Percentiles rank a stretch among this genome's conserved stretches.
Evolutionary conservation across 1,284 basidiomycete species (phyloP).

Genomic region (Leccinum solheimii): DNA sequence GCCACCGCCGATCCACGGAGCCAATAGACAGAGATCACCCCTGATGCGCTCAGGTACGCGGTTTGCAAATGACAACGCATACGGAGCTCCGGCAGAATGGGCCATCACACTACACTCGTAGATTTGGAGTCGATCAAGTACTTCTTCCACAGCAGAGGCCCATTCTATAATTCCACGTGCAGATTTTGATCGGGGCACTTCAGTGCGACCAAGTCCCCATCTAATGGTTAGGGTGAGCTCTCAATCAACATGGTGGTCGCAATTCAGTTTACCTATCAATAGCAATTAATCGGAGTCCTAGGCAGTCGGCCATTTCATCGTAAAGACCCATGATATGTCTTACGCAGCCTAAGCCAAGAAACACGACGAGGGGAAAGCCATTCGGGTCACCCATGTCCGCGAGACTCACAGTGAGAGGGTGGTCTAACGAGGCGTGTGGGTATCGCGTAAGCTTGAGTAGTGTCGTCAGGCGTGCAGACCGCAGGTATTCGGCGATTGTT

Average conservation of each 20-base stretch:
- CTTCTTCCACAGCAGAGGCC: constrained; percentile 87
- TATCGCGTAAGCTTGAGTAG: constrained; percentile 76
- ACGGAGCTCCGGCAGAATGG: constrained; percentile 96
- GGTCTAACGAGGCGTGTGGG: constrained; percentile 73
- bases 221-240: constrained; percentile 38
- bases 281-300: constrained; percentile 88
- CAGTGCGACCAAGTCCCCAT: constrained; percentile 92
- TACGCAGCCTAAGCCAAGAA: constrained; percentile 92
- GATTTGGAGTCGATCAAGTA: constrained; percentile 80
- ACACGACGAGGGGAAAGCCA: constrained; percentile 87
- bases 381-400: constrained; percentile 85
- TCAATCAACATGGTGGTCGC: constrained; percentile 3
- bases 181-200: constrained; percentile 64
- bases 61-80: constrained; percentile 86
- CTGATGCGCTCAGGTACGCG: constrained; percentile 71
- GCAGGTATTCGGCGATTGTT: constrained; percentile 80
- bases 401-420: constrained; percentile 82
- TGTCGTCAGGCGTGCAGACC: constrained; percentile 81
- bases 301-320: constrained; percentile 90
- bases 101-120: constrained; percentile 88
- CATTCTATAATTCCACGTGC: constrained; percentile 86
- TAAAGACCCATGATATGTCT: constrained; percentile 93
- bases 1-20: constrained; percentile 94
- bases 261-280: constrained; percentile 73
- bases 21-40: constrained; percentile 86